These are phyloP conservation scores for Boletus tylopilopsis DNA, from an alignment of 768 basidiomycete species.

Conservation along the genomic window DNA sequence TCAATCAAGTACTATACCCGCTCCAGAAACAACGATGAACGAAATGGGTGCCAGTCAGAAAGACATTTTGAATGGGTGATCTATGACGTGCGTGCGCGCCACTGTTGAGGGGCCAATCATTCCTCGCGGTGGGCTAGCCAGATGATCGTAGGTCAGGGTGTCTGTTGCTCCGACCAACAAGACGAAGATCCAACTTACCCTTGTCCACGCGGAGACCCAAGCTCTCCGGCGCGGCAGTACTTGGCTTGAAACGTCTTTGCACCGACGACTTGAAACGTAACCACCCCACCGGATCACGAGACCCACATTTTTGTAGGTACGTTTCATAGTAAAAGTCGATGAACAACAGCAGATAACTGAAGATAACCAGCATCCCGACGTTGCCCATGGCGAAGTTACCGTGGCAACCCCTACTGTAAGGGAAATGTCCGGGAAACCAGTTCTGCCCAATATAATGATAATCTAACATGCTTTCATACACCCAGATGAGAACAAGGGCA, in stretches of 20 bases:
- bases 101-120: not conserved
- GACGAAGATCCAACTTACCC: not conserved
- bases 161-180: not conserved
- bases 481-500: not conserved
- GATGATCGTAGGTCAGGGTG: not conserved
- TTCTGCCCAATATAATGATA: slow-evolving; percentile 20
- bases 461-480: not conserved
- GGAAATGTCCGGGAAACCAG: slow-evolving; percentile 14
- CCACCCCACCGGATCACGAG: not conserved
- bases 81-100: not conserved
- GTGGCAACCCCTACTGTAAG: slow-evolving; percentile 17
- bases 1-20: too few species aligned
- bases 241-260: not conserved
- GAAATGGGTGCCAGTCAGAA: not conserved
- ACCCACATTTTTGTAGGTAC: slow-evolving; percentile 5
- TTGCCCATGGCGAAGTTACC: slow-evolving; percentile 13
- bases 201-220: slow-evolving; percentile 13
- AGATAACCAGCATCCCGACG: slow-evolving; percentile 7
- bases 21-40: too few species aligned
- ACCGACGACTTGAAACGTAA: not conserved
- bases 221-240: not conserved
- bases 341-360: slow-evolving; percentile 21
- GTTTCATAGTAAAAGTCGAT: slow-evolving; percentile 21
- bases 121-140: not conserved
- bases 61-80: too few species aligned